Evolutionary conservation across 768 basidiomycete genomes (phyloP), one percentile per base, ranked within the genome.

Genomic region (Naganishia vaughanmartiniae): DNA sequence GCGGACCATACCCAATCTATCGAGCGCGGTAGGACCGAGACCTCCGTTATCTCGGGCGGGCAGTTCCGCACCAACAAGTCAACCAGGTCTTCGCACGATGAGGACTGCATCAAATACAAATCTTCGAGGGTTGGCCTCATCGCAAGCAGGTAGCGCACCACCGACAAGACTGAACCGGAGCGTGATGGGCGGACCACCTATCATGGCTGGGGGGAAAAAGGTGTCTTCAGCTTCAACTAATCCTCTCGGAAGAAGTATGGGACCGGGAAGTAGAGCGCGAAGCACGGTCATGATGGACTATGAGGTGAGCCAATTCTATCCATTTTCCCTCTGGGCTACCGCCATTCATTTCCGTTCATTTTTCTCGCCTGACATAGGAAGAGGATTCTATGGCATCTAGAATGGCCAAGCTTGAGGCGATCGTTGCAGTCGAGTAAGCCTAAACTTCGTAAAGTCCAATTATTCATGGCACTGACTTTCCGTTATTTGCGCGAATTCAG

Each of bases 341-440:
- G 42, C 24, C 26, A 14, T 26, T 31, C 19, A 21, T 34, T 24
- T 11, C 39, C 11, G n/a, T 26, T 36, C 24, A 17, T 15, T 26
- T 19, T n/a, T 42, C 26, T 17, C 42, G 2, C 26, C 39, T 17
- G 17, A 30, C 12, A 55, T 1, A 60, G 39, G 57, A 58, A 57
- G 56, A 69, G 46, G 48, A 69, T 26, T 53, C 57, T 21, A 60
- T 58, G 45, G 33, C 56, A 28, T 69, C 30, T 56, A 69, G 68
- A 19, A 53, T 58, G 56, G 56, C 56, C 28, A 69, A 63, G n/a
- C 45, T 69, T 56, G 56, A 69, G 11, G 68, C 56, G 57, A 69
- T 69, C 30, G 58, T 69, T 19, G 45, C 39, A 10, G 42, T 48
- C 11, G 68, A 69, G 68, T 69, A 42, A n/a, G 68, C 33, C 10